phyloP scores from a whole-genome alignment of 768 basidiomycete genomes.

The Crassisporium funariophilum region DNA sequence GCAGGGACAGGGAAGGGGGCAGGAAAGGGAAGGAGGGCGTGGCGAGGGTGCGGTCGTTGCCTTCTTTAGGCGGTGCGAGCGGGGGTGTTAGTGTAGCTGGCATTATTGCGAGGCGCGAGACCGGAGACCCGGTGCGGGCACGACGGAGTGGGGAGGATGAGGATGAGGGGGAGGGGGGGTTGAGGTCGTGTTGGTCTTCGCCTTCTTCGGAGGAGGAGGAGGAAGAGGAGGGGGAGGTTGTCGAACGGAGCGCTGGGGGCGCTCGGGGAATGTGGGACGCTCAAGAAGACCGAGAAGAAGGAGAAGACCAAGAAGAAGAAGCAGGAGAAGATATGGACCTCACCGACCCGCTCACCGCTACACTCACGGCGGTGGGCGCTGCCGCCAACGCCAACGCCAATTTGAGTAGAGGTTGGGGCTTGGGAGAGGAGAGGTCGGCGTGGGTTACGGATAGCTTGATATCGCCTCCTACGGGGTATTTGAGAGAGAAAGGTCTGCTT shows the following conservation, averaged over 20 bases:
- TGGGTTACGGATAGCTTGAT: constrained; percentile 48
- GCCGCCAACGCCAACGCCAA: background rate
- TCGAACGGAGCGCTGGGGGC: background rate
- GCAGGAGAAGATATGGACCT: constrained; percentile 25
- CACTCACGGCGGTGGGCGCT: background rate
- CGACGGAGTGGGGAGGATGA: background rate
- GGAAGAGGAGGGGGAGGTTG: background rate
- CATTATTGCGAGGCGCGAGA: constrained; percentile 17
- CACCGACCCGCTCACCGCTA: constrained; percentile 6
- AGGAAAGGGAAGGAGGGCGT: background rate
- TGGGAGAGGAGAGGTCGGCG: constrained; percentile 19
- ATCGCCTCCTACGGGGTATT: constrained; percentile 40
- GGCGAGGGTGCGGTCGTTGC: background rate
- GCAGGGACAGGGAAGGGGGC: background rate
- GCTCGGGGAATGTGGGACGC: background rate
- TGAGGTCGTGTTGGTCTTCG: too few relatives aligned
- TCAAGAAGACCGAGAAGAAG: background rate
- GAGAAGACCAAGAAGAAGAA: constrained; percentile 15
- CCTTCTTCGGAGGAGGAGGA: background rate
- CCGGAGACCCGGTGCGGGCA: too few relatives aligned
- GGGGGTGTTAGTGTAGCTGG: constrained; percentile 7
- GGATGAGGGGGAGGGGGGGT: background rate
- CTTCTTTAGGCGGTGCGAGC: background rate
- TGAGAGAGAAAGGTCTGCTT: constrained; percentile 10
- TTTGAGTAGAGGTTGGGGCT: background rate